Evolutionary conservation across 2,329 filamentous ascomycete species (phyloP), one percentile per base, ranked within the genome.

Genomic region (Colletotrichum plurivorum): DNA sequence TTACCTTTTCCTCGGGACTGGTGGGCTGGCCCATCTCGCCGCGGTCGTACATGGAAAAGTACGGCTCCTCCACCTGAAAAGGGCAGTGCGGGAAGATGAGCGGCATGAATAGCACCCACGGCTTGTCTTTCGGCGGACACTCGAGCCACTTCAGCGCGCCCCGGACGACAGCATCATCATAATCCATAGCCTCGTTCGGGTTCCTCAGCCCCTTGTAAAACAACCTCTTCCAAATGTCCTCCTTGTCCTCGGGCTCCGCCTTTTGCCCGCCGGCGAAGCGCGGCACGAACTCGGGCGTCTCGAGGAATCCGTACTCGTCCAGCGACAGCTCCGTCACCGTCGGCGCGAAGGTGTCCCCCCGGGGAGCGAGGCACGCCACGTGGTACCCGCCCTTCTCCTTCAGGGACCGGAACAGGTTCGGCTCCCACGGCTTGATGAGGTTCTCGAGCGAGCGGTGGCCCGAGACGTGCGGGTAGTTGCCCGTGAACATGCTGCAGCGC

Each of bases 351-450:
- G 78, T 80, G 66, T 85, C 79, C 0, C 81, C 82, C 5, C 81
- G 71, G 0, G 82, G 82, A 0, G 81, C 79, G 3, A 85, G 78
- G 46, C 79, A 86, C 0, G 83, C 83, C 9, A 85, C 78, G 56
- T 86, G 84, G 59, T 85, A 85, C 0, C 83, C 84, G 0, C 73
- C 71, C 16, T 55, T 51, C 48, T 84, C 82, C 57, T 82, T 83
- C 13, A 85, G 67, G 2, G 75, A 78, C 8, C 82, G 79, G 67
- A 85, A 84, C 2, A 85, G 58, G 55, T 85, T 85, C 1, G 81
- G 82, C 69, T 85, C 83, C 82, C 82, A 83, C 0, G 83, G 83
- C 69, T 85, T 85, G 71, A 85, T 80, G 9, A 85, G 76, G 45
- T 84, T 84, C 18, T 85, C 77, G 5, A 85, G 79, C 25, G 76